phyloP scores from a whole-genome alignment of 306 rosid species.

The Rosa chinensis region DNA sequence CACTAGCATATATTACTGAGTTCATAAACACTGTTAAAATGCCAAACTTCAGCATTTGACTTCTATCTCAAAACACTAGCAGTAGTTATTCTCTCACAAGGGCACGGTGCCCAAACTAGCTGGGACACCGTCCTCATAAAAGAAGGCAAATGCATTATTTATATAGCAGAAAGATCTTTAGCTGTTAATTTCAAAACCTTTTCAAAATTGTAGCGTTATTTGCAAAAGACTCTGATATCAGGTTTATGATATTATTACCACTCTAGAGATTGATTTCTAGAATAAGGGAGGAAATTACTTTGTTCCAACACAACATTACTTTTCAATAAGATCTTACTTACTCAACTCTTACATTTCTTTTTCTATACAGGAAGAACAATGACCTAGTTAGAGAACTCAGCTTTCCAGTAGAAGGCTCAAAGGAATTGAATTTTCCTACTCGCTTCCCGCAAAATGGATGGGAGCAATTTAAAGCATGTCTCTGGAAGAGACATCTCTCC shows the following conservation, averaged over 20 bases:
- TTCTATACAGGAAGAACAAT: constrained; percentile 14
- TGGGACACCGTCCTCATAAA: neutral
- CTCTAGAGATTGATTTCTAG: neutral
- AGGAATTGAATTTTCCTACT: constrained; percentile 19
- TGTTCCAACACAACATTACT: neutral
- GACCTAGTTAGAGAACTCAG: constrained; percentile 20
- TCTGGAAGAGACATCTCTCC: constrained; percentile 33
- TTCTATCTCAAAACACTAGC: neutral
- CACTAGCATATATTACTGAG: neutral
- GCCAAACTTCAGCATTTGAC: neutral
- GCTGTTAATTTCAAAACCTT: neutral
- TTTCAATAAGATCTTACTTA: neutral
- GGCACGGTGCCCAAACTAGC: neutral
- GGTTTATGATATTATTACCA: neutral
- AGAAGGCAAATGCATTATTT: neutral
- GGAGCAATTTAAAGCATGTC: constrained; percentile 37
- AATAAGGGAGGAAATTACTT: neutral
- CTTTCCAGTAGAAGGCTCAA: constrained; percentile 16
- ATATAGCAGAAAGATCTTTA: neutral
- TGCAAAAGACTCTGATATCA: neutral
- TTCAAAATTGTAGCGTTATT: neutral
- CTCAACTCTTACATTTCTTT: neutral
- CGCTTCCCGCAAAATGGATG: constrained; percentile 31
- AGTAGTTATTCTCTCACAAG: neutral
- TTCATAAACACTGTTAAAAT: neutral